Conservation (phyloP, 2,329 filamentous ascomycete genomes). For the Fonsecaea nubica region DNA sequence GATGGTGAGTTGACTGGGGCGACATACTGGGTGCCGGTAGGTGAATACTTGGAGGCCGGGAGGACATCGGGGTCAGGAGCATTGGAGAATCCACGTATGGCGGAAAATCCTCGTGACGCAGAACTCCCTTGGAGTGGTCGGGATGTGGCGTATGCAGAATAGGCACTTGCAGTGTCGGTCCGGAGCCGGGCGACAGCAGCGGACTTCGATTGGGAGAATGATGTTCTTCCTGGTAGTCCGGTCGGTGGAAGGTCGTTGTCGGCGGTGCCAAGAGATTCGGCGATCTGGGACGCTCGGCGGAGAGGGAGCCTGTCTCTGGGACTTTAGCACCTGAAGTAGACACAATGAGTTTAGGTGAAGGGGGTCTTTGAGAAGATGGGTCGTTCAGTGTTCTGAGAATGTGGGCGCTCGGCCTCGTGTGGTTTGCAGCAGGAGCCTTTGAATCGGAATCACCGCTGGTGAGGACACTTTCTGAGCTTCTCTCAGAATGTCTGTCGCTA, state of each 20-base stretch:
- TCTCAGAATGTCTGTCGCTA: constrained; percentile 25
- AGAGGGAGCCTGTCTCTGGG: constrained; percentile 42
- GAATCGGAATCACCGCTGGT: constrained; percentile 25
- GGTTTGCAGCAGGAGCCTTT: neutral
- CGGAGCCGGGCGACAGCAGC: constrained; percentile 23
- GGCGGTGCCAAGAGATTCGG: constrained; percentile 36
- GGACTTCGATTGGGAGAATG: constrained; percentile 29
- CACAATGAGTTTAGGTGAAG: constrained; percentile 48
- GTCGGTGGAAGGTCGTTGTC: constrained; percentile 39
- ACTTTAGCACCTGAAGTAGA: constrained; percentile 48
- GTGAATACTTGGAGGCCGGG: constrained; percentile 62
- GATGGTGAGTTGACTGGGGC: constrained; percentile 51
- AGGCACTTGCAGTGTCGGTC: constrained; percentile 32
- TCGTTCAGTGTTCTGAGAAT: constrained; percentile 34
- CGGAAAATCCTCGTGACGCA: constrained; percentile 68
- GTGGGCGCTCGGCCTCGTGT: constrained; percentile 27
- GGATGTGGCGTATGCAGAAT: constrained; percentile 35
- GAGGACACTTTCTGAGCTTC: constrained; percentile 21
- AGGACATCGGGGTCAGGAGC: constrained; percentile 50
- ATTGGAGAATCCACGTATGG: constrained; percentile 67
- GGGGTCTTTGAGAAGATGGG: constrained; percentile 37
- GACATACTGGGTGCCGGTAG: constrained; percentile 61
- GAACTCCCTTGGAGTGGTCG: constrained; percentile 45
- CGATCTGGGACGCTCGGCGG: constrained; percentile 30
- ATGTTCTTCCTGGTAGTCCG: constrained; percentile 46